Conservation (phyloP, 2,329 filamentous ascomycete species). For the Claviceps spartinae region DNA sequence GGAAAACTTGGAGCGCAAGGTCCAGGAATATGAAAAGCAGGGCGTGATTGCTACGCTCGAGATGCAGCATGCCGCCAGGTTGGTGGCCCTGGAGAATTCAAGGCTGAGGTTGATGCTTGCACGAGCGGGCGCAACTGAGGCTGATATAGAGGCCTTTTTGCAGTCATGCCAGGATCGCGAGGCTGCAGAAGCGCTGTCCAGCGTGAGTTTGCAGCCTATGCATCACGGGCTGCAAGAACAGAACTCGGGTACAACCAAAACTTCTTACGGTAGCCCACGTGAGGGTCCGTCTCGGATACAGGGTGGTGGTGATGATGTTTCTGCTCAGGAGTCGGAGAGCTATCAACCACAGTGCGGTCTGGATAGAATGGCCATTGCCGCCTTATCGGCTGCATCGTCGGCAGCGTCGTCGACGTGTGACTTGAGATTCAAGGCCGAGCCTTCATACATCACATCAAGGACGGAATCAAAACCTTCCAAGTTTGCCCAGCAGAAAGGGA, state of each 20-base stretch:
- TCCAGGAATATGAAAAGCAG: slow-evolving; percentile 33
- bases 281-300: background rate
- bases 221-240: slow-evolving; percentile 2
- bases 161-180: slow-evolving; percentile 20
- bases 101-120: slow-evolving; percentile 29
- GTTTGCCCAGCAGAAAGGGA: background rate
- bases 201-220: slow-evolving; percentile 6
- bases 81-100: slow-evolving; percentile 34
- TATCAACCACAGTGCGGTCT: background rate
- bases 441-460: background rate
- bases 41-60: slow-evolving; percentile 36
- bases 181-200: slow-evolving; percentile 14
- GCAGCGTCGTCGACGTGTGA: background rate
- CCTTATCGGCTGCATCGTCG: background rate
- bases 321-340: background rate
- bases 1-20: slow-evolving; percentile 29
- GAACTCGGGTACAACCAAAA: background rate
- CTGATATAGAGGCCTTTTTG: slow-evolving; percentile 27
- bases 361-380: background rate
- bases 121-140: slow-evolving; percentile 23
- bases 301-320: background rate
- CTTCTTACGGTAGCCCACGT: background rate
- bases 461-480: background rate
- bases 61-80: slow-evolving; percentile 39
- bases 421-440: background rate